These are phyloP conservation scores for Rhexocercosporidium sp. DNA, from an alignment of 2,329 filamentous ascomycete genomes.

Conservation along the genomic window DNA sequence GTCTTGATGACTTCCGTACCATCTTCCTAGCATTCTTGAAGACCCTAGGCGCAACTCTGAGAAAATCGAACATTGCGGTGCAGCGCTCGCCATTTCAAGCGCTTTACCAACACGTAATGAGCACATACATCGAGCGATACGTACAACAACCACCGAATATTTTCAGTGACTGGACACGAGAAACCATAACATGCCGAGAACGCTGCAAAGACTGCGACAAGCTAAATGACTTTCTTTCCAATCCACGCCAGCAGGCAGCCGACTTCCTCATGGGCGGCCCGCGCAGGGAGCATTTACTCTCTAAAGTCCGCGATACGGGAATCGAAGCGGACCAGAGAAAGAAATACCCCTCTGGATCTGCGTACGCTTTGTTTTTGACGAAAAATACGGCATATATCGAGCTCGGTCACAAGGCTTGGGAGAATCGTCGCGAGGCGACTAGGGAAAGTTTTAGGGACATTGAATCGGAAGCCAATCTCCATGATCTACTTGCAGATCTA, in stretches of 20 bases:
- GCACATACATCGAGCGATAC: slow-evolving; percentile 13
- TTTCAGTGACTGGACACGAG: slow-evolving; percentile 15
- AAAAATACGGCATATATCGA: slow-evolving; percentile 17
- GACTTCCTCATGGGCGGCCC: slow-evolving; percentile 9
- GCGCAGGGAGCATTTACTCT: slow-evolving; percentile 16
- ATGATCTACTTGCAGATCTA: slow-evolving; percentile 2
- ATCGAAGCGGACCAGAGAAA: slow-evolving; percentile 12
- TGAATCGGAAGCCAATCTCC: neutral
- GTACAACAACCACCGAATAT: slow-evolving; percentile 3
- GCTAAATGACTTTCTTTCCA: slow-evolving; percentile 20
- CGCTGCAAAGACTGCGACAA: slow-evolving; percentile 14
- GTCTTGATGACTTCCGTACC: slow-evolving; percentile 9
- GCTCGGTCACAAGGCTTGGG: slow-evolving; percentile 7
- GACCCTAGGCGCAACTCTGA: neutral
- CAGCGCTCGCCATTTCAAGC: neutral
- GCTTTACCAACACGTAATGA: slow-evolving; percentile 14
- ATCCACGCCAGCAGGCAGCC: neutral
- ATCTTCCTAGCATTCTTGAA: slow-evolving; percentile 21
- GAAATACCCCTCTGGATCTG: slow-evolving; percentile 10
- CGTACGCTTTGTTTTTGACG: slow-evolving; percentile 20
- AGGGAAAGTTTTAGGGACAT: slow-evolving; percentile 12
- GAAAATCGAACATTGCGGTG: neutral
- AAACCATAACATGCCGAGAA: neutral
- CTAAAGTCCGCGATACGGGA: neutral
- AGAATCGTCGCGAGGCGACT: neutral